Conservation (phyloP, 129 eudicot species). For the Dittrichia graveolens region DNA sequence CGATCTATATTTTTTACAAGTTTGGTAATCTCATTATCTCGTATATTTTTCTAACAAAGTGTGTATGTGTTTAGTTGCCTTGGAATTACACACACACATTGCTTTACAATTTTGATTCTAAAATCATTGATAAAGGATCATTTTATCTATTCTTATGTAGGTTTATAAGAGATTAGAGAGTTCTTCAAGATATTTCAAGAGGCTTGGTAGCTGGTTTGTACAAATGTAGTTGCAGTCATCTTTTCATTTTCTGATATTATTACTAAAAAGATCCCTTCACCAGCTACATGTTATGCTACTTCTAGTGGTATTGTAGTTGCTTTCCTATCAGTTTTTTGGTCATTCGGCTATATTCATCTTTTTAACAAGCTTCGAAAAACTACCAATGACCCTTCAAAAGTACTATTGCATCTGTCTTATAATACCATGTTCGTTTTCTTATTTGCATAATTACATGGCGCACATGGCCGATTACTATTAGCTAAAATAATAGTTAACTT, state of each 20-base stretch:
- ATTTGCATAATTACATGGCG: too few relatives aligned
- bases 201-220: constrained; percentile 70
- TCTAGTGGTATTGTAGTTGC: constrained; percentile 86
- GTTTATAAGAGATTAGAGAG: constrained; percentile 73
- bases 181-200: constrained; percentile 85
- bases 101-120: too few relatives aligned
- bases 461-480: too few relatives aligned
- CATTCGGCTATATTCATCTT: constrained; percentile 82
- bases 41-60: too few relatives aligned
- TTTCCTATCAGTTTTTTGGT: constrained; percentile 86
- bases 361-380: constrained; percentile 74
- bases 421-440: too few relatives aligned
- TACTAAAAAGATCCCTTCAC: constrained; percentile 76
- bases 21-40: too few relatives aligned
- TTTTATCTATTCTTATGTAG: too few relatives aligned
- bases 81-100: too few relatives aligned
- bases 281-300: constrained; percentile 76
- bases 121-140: too few relatives aligned
- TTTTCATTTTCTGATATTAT: constrained; percentile 67
- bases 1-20: too few relatives aligned
- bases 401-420: constrained; percentile 11
- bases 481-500: too few relatives aligned
- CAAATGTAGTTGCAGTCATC: constrained; percentile 74
- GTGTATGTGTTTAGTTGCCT: too few relatives aligned
- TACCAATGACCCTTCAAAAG: constrained; percentile 91